phyloP scores from a whole-genome alignment of 371 early-diverging fungal genomes.

The Rhizopus microsporus region DNA sequence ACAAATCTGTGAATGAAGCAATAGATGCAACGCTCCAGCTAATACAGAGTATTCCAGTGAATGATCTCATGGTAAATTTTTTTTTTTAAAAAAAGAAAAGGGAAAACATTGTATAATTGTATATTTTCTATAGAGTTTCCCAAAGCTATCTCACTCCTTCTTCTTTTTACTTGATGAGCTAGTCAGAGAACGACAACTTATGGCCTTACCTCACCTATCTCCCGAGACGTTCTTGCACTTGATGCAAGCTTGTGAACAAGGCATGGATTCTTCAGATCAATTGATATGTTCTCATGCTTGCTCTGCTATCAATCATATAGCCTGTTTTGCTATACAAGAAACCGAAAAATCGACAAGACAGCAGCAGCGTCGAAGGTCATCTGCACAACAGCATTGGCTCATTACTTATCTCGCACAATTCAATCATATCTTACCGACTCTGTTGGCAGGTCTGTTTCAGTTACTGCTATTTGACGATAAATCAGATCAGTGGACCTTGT shows the following conservation, averaged over 20 bases:
- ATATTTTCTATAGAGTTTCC: conserved; percentile 52
- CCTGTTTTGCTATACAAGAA: conserved; percentile 71
- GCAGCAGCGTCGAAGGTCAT: conserved; percentile 28
- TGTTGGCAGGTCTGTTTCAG: conserved; percentile 69
- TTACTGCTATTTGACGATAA: conserved; percentile 80
- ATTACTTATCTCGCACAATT: conserved; percentile 55
- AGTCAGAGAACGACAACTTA: conserved; percentile 61
- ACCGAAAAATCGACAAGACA: conserved; percentile 39
- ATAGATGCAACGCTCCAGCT: conserved; percentile 71
- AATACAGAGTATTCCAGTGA: conserved; percentile 69
- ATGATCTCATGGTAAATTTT: conserved; percentile 68
- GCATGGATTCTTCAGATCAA: conserved; percentile 55
- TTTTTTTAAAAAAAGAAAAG: background rate
- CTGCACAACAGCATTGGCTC: conserved; percentile 29
- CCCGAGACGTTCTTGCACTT: conserved; percentile 59
- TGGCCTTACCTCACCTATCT: conserved; percentile 54
- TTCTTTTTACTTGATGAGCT: conserved; percentile 67
- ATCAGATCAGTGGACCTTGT: conserved; percentile 81
- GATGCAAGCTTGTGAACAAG: conserved; percentile 64
- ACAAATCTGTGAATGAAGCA: conserved; percentile 78
- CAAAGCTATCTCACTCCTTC: conserved; percentile 63
- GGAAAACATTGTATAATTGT: background rate
- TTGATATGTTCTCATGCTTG: conserved; percentile 69
- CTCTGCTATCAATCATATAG: conserved; percentile 71
- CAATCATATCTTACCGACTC: conserved; percentile 58